Evolutionary conservation across 2,329 filamentous ascomycete species (phyloP), one percentile per base, ranked within the genome.

Genomic region (Ceratocystis variospora): DNA sequence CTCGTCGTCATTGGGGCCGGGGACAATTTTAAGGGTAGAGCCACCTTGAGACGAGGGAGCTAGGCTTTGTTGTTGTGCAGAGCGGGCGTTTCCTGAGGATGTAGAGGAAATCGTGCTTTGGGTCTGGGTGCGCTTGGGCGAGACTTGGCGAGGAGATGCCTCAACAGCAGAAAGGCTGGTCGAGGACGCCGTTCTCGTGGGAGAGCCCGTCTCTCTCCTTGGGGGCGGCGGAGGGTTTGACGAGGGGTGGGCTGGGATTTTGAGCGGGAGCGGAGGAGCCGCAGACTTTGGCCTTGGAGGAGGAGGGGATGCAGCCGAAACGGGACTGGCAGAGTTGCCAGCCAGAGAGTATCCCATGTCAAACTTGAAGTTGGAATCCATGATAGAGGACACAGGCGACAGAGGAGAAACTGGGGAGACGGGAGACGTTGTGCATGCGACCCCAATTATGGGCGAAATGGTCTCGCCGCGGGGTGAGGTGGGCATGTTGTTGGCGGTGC

Each of bases 101-200:
- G 41, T 48, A 6, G 66, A 67, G 8, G 66, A 65, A 15, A 67
- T 62, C 5, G 57, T 67, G 59, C 66, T 67, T 33, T 67, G 63
- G 12, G 66, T 67, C 25, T 67, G 63, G 22, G 63, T 65, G 45
- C 63, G 66, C 25, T 46, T 28, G 8, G 66, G 66, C 15, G 64
- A 66, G 10, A 61, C 53, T 5, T 63, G 66, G 22, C 66, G 63
- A n/a, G 66, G 66, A 31, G 66, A 63, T 15, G 62, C 50, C 63
- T 65, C 55, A 7, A 46, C 55, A 31, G 64, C 57, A 46, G 57
- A 65, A 22, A 65, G 33, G 37, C 63, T 62, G 33, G 44, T 67
- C 12, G 55, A 48, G 33, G 66, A 67, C n/a, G 45, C 41, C 1
- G 65, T 67, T 44, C 64, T 59, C 55, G 62, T 45, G 17, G 61